phyloP scores from a whole-genome alignment of 2,329 filamentous ascomycete genomes.

The Fusarium armeniacum region DNA sequence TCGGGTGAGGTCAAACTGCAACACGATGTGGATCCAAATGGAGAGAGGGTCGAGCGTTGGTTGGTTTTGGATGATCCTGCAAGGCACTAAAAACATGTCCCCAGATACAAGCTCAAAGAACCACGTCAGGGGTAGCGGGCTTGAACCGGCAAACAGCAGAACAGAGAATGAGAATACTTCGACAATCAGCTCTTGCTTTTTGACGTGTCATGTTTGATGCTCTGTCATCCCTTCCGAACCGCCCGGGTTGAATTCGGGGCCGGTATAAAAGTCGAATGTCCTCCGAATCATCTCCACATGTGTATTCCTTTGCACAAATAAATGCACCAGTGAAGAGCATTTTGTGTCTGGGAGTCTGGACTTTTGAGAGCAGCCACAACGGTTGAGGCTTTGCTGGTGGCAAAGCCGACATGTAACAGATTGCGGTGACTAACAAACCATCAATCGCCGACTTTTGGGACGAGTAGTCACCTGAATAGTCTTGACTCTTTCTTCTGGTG shows the following conservation, averaged over 20 bases:
- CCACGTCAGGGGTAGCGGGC: slow-evolving; percentile 46
- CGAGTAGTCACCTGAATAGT: slow-evolving; percentile 25
- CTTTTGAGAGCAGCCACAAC: slow-evolving; percentile 33
- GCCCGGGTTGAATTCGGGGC: slow-evolving; percentile 31
- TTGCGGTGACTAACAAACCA: slow-evolving; percentile 5
- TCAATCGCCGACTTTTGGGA: slow-evolving; percentile 12
- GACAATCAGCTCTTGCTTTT: slow-evolving; percentile 7
- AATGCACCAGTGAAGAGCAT: background rate
- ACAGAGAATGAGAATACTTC: slow-evolving; percentile 22
- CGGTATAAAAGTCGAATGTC: slow-evolving; percentile 21
- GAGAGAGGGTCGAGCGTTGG: slow-evolving; percentile 35
- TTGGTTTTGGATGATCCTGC: slow-evolving; percentile 47
- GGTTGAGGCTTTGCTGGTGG: slow-evolving; percentile 39
- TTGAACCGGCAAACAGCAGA: slow-evolving; percentile 25
- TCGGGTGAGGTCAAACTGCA: slow-evolving; percentile 47
- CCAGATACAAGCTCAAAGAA: slow-evolving; percentile 34
- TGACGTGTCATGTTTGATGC: slow-evolving; percentile 20
- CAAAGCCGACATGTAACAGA: slow-evolving; percentile 4
- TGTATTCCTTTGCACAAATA: slow-evolving; percentile 15
- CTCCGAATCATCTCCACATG: slow-evolving; percentile 12
- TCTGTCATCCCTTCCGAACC: slow-evolving; percentile 22
- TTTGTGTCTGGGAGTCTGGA: slow-evolving; percentile 10
- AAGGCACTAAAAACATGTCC: slow-evolving; percentile 40
- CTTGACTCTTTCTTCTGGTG: background rate
- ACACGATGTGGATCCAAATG: slow-evolving; percentile 39